Conservation (phyloP, 345 rosid genomes). For the Eucalyptus tenuipes region DNA sequence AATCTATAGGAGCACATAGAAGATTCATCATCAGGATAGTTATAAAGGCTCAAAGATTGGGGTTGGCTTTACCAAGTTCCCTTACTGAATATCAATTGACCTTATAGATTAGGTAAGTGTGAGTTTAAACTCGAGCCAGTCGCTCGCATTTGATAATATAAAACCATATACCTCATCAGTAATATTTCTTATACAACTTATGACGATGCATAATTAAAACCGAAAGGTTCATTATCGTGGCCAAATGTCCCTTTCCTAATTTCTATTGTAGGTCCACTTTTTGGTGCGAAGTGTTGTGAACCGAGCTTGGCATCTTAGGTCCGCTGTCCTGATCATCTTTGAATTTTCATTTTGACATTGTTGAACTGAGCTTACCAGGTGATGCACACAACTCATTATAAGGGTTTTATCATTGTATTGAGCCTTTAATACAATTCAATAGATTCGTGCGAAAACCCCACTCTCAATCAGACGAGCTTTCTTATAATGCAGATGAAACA, state of each 20-base stretch:
- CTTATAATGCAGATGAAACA: not conserved
- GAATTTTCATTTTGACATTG: not conserved
- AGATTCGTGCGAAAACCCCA: not conserved
- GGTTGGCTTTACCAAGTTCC: not conserved
- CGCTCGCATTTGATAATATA: not conserved
- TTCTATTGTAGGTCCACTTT: not conserved
- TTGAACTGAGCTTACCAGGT: not conserved
- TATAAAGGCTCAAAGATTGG: not conserved
- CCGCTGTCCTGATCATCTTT: not conserved
- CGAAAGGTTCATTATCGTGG: not conserved
- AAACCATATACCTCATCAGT: not conserved
- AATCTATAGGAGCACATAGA: not conserved
- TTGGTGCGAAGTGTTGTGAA: not conserved
- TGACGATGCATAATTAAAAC: not conserved
- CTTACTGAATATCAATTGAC: not conserved
- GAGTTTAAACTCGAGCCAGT: not conserved
- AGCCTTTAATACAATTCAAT: not conserved
- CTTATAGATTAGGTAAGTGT: not conserved
- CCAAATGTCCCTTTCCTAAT: not conserved
- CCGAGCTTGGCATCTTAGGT: not conserved
- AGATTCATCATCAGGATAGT: not conserved
- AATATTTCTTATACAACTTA: not conserved
- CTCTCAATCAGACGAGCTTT: not conserved
- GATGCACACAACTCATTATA: not conserved
- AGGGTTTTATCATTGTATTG: not conserved